Conservation (phyloP, 2,329 filamentous ascomycete genomes). For the Gremmenia infestans region DNA sequence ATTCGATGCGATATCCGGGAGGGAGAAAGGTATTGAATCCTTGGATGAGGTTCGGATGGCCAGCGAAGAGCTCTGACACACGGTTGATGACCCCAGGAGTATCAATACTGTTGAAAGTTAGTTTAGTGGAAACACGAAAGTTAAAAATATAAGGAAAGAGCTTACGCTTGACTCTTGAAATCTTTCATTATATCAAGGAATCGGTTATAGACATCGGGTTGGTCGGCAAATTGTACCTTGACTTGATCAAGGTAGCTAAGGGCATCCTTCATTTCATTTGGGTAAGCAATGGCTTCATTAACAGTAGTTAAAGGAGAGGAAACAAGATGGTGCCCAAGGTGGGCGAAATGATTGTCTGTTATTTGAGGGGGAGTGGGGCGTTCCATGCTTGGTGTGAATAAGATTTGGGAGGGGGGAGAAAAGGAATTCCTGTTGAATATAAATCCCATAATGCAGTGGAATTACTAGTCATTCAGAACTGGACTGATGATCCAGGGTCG, state of each 20-base stretch:
- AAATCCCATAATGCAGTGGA: too few relatives aligned
- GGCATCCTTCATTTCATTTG: constrained; percentile 52
- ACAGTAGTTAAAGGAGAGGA: too few relatives aligned
- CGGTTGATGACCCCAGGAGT: constrained; percentile 96
- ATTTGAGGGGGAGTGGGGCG: too few relatives aligned
- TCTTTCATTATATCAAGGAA: constrained; percentile 99
- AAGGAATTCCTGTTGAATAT: too few relatives aligned
- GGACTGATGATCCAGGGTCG: too few relatives aligned
- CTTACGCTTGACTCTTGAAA: constrained; percentile 94
- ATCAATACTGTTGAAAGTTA: constrained; percentile 63
- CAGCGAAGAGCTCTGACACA: constrained; percentile 91
- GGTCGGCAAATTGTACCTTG: constrained; percentile 95
- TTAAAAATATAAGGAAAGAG: not conserved
- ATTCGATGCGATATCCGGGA: constrained; percentile 94
- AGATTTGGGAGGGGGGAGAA: too few relatives aligned
- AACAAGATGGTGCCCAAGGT: too few relatives aligned
- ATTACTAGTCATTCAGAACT: too few relatives aligned
- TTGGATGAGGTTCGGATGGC: constrained; percentile 91
- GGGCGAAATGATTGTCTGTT: too few relatives aligned
- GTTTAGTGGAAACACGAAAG: constrained; percentile 1
- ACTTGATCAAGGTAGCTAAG: constrained; percentile 97
- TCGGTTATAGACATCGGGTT: constrained; percentile 94
- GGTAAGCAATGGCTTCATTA: constrained; percentile 6
- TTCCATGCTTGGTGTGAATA: too few relatives aligned
- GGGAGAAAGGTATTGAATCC: constrained; percentile 98